These are phyloP conservation scores for Melastoma candidum DNA, from an alignment of 441 rosid species.

Conservation along the genomic window DNA sequence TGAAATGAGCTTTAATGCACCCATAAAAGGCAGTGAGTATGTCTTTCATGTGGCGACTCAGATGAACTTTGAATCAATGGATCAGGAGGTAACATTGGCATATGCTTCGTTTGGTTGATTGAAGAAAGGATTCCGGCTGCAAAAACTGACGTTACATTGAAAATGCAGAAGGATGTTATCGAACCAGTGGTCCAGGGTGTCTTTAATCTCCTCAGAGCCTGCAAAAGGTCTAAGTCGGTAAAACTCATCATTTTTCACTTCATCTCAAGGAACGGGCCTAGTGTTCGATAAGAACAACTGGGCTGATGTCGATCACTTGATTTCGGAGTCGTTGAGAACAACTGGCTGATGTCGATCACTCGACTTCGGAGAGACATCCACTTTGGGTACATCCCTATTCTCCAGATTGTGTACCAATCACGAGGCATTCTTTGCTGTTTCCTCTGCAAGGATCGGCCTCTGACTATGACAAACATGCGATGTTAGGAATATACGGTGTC, in stretches of 20 bases:
- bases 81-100: constrained; percentile 48
- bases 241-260: constrained; percentile 64
- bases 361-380: constrained; percentile 55
- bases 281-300: constrained; percentile 58
- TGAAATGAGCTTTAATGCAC: constrained; percentile 49
- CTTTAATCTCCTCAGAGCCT: constrained; percentile 58
- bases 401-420: too few species aligned
- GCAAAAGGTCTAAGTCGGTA: constrained; percentile 46
- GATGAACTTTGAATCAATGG: constrained; percentile 64
- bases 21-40: constrained; percentile 49
- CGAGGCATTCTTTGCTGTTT: background rate
- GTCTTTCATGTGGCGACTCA: constrained; percentile 94
- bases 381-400: constrained; percentile 46
- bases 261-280: constrained; percentile 55
- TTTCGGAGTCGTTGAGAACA: constrained; percentile 42
- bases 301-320: constrained; percentile 61
- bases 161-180: constrained; percentile 64
- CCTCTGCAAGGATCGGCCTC: too few species aligned
- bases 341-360: constrained; percentile 69
- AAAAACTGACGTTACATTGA: background rate
- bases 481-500: constrained; percentile 69
- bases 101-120: too few species aligned
- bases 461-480: constrained; percentile 5
- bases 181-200: constrained; percentile 82
- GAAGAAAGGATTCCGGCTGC: background rate